Base-by-base conservation (phyloP, 805 yeast species). In the Yamadazyma paraphyllophila region DNA sequence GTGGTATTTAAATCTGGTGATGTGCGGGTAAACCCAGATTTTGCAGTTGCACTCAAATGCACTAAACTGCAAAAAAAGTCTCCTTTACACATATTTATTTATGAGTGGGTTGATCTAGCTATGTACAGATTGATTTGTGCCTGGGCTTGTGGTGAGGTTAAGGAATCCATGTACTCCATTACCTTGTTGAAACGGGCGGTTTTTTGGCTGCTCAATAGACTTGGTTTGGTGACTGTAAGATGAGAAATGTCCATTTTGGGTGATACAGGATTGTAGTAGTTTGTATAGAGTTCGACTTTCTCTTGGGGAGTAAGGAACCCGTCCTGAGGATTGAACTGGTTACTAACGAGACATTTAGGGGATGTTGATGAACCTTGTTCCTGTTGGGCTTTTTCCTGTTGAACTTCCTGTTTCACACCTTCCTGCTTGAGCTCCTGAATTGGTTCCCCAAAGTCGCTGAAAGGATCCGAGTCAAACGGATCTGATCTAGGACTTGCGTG, bases 271-370 rank as follows among this genome's bases (percentile, higher is more conserved):
- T 60, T 53, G 45, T 58, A 70, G 44, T 72, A 67, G 36, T 66
- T 62, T 27, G 74, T 62, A 54, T 71, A 74, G 16, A 77, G 66
- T 26, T 72, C 74, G 36, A 59, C 52, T 42, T 62, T 62, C 41
- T 76, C 66, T 7, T 61, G 59, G 3, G 67, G 57, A 2, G 62
- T 59, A 39, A 77, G 62, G n/a, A 67, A 59, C 0, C 81, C 82
- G 13, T 67, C 77, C 4, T 50, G 47, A 0, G 53, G 47, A 9
- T 45, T 45, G 46, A 67, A 66, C 7, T 38, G 17, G 41, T 48
- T 53, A 11, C 55, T 40, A 46, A 50, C 63, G 0, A 60, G 32
- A n/a, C n/a, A 20, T 9, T 42, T 3, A 3, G 24, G 24, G 24
- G 24, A 20, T 20, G 24, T n/a, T n/a, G n/a, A n/a, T n/a, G n/a